Evolutionary conservation across 2,329 filamentous ascomycete species (phyloP).

Genomic region (Aspergillus transmontanensis): DNA sequence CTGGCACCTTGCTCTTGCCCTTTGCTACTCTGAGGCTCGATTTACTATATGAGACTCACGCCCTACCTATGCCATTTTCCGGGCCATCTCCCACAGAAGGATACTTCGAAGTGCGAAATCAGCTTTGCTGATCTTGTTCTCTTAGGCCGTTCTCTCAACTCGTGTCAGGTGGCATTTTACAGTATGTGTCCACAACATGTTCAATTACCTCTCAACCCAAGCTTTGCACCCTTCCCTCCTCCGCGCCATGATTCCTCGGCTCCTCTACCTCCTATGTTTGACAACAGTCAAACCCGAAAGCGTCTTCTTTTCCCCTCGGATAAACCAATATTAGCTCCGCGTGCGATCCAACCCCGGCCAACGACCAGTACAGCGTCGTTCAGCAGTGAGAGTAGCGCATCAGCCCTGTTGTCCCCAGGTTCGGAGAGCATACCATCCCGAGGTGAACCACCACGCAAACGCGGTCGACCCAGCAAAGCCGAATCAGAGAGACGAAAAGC

Average conservation of each 20-base stretch:
- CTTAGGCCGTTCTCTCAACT: constrained; percentile 43
- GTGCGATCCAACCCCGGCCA: constrained; percentile 46
- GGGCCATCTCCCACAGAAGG: background rate
- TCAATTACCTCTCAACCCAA: constrained; percentile 20
- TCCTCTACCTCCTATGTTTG: constrained; percentile 25
- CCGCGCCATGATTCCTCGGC: constrained; percentile 26
- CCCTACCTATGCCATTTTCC: background rate
- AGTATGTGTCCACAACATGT: constrained; percentile 35
- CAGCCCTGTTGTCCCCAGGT: constrained; percentile 38
- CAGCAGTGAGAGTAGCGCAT: constrained; percentile 36
- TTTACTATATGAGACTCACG: constrained; percentile 6
- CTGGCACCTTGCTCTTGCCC: constrained; percentile 15
- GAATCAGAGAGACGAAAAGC: constrained; percentile 43
- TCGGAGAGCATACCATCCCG: constrained; percentile 27
- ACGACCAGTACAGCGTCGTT: constrained; percentile 35
- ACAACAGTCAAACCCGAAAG: constrained; percentile 33
- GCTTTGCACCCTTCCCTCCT: constrained; percentile 19
- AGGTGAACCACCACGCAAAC: constrained; percentile 42
- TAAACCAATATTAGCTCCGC: constrained; percentile 32
- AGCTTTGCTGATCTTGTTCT: constrained; percentile 18
- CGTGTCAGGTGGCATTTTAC: constrained; percentile 38
- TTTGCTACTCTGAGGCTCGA: background rate
- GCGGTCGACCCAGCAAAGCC: constrained; percentile 47
- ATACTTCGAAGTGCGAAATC: background rate
- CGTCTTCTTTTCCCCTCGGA: constrained; percentile 34